Evolutionary conservation across 495 filamentous ascomycete species (phyloP).

Genomic region (Endocarpon pusillum): DNA sequence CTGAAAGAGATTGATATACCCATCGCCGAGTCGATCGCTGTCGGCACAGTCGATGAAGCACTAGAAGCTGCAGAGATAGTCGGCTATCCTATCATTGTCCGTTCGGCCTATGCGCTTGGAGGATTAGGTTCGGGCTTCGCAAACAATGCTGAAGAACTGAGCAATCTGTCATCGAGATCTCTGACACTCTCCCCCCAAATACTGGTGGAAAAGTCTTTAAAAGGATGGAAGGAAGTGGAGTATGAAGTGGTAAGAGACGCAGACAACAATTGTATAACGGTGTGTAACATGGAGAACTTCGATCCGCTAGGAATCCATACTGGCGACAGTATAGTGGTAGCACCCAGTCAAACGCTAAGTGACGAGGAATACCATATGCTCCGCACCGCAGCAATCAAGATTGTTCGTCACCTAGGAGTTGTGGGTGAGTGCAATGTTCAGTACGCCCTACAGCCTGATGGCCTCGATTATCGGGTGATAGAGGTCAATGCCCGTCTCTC

Average conservation of each 20-base stretch:
- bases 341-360: constrained; percentile 84
- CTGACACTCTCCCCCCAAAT: constrained; percentile 94
- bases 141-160: constrained; percentile 78
- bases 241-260: constrained; percentile 94
- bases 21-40: constrained; percentile 88
- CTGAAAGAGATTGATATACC: constrained; percentile 88
- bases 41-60: constrained; percentile 77
- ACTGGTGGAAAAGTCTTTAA: constrained; percentile 95
- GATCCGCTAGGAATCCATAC: constrained; percentile 93
- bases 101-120: constrained; percentile 87
- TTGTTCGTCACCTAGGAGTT: constrained; percentile 86
- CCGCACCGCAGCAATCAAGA: constrained; percentile 87
- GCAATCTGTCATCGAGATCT: constrained; percentile 80
- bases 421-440: constrained; percentile 98
- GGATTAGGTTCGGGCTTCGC: constrained; percentile 97
- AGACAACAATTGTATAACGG: constrained; percentile 93
- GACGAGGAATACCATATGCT: constrained; percentile 99
- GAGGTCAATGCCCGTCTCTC: constrained; percentile 96
- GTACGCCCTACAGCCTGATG: constrained; percentile 88
- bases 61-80: constrained; percentile 68
- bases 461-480: constrained; percentile 90
- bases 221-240: constrained; percentile 98
- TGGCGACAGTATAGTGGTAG: constrained; percentile 92
- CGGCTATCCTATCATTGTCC: constrained; percentile 94
- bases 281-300: constrained; percentile 99